Base-by-base conservation (phyloP, 495 filamentous ascomycete genomes). In the Aspergillus taichungensis region DNA sequence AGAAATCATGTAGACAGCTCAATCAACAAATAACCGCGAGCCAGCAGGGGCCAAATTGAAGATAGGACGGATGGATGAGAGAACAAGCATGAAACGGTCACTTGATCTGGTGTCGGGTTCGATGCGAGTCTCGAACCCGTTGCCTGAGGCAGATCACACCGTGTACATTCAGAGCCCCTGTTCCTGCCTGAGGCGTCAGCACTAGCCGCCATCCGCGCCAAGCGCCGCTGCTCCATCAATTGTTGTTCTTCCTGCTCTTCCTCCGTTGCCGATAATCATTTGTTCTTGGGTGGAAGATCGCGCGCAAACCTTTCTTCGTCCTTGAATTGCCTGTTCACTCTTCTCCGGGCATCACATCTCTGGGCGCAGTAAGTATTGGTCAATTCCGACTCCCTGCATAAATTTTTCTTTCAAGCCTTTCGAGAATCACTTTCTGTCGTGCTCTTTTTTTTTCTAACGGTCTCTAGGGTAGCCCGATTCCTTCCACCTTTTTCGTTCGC, bases 111-210 rank as follows among this genome's bases (percentile, higher is more conserved):
- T 44, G 28, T 44, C 63, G 60, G 54, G 49, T 62, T 64, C 60
- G 56, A 66, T 58, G 51, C 47, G 63, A 61, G 61, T 64, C 64
- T 59, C 62, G 66, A 56, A 58, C 45, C 0, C 6, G 18, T 4
- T 30, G 62, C 66, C 66, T 66, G 47, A 66, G 62, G 62, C 56
- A 53, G 37, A 6, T 1, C 12, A 33, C 11, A 33, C 18, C 18
- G 18, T 24, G 40, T 14, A 11, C 34, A 28, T 18, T 6, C 6
- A 32, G n/a, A n/a, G 18, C 32, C 3, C 11, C 37, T 13, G 32
- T 24, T 10, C 34, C 9, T 49, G 50, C 52, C 52, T 54, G 14
- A 54, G 51, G 50, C 31, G 34, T 47, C 28, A 30, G 13, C 10
- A 3, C 14, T 50, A 52, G 44, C 27, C 53, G 53, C 49, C 43